These are phyloP conservation scores for Trypanosoma avium DNA, from an alignment of 208 protist species.

Conservation along the genomic window DNA sequence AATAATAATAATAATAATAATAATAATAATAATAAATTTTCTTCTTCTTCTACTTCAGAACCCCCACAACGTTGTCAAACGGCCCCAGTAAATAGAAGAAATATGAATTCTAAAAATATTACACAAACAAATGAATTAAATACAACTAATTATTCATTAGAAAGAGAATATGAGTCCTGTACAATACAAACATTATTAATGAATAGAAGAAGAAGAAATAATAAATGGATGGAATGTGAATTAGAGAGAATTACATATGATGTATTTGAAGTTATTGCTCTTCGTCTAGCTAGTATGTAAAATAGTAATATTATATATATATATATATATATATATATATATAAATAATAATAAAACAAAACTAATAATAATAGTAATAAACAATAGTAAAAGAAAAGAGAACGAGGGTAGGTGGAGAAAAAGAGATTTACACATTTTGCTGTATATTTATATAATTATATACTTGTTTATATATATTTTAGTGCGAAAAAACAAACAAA, in stretches of 20 bases:
- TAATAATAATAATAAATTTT: background rate
- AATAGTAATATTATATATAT: background rate
- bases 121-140: too few relatives aligned
- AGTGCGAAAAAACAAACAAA: background rate
- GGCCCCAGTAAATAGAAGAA: too few relatives aligned
- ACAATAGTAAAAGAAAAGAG: background rate
- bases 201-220: background rate
- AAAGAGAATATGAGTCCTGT: too few relatives aligned
- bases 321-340: constrained; percentile 1
- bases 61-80: too few relatives aligned
- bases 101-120: too few relatives aligned
- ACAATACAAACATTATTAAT: too few relatives aligned
- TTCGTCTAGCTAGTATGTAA: constrained; percentile 28
- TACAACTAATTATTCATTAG: too few relatives aligned
- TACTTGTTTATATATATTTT: too few relatives aligned
- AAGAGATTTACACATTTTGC: background rate
- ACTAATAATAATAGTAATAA: background rate
- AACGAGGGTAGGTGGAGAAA: background rate
- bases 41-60: too few relatives aligned
- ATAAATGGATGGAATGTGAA: background rate
- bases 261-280: constrained; percentile 29
- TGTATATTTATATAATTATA: background rate
- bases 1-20: background rate
- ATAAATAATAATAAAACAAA: background rate
- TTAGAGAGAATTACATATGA: constrained; percentile 14